Conservation (phyloP, 2,329 filamentous ascomycete species). For the Botrytis porri region DNA sequence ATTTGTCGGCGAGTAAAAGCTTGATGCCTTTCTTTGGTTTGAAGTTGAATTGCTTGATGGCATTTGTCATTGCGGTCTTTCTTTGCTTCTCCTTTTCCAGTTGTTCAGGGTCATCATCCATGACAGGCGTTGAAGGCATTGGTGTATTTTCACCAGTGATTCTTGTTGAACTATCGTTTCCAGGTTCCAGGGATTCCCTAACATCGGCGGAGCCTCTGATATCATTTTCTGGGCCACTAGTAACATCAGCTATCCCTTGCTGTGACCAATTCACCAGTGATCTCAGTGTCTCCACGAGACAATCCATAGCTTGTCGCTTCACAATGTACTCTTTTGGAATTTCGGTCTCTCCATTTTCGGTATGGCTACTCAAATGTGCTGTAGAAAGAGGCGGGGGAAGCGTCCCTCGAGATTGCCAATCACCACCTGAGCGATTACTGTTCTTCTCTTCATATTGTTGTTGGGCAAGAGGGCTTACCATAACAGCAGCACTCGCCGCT, state of each 20-base stretch:
- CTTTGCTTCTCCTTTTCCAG: constrained; percentile 92
- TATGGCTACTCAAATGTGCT: constrained; percentile 42
- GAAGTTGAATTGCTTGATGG: constrained; percentile 91
- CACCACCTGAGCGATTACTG: constrained; percentile 53
- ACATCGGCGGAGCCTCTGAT: constrained; percentile 55
- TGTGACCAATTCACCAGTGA: constrained; percentile 91
- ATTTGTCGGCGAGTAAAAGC: constrained; percentile 75
- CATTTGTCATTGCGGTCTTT: constrained; percentile 89
- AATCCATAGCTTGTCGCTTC: constrained; percentile 86
- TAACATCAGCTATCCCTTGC: constrained; percentile 61
- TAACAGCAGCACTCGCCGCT: constrained; percentile 75
- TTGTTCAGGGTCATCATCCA: constrained; percentile 88
- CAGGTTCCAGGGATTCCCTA: constrained; percentile 75
- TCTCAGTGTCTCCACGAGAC: constrained; percentile 80
- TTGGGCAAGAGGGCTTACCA: constrained; percentile 73
- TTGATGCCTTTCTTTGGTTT: constrained; percentile 96
- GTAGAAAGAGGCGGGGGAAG: constrained; percentile 78
- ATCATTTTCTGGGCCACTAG: constrained; percentile 50
- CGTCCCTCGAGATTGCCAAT: constrained; percentile 85
- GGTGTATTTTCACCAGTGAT: constrained; percentile 53
- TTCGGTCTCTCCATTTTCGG: constrained; percentile 60
- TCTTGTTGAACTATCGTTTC: constrained; percentile 59
- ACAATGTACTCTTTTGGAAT: constrained; percentile 87
- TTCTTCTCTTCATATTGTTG: constrained; percentile 82
- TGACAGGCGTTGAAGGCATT: constrained; percentile 62